Evolutionary conservation across 768 basidiomycete species (phyloP), one percentile per base, ranked within the genome.

Genomic region (Cystobasidium tubakii): DNA sequence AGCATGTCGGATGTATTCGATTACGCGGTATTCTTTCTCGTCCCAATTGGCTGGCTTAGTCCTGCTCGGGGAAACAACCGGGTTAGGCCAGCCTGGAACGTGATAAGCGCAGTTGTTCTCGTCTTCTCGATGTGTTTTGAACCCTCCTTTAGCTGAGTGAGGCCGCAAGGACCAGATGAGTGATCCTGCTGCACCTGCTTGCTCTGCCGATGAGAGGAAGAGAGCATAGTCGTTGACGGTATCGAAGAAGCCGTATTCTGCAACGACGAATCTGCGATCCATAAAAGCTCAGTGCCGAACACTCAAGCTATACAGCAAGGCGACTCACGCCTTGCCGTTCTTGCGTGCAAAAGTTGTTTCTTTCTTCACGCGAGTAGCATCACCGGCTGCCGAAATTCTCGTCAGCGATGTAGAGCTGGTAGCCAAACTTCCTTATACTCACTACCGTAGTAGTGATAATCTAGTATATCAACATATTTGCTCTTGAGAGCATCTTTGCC

Each of bases 91-190:
- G 25, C 66, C 70, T 7, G 70, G 70, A 36, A 74, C 73, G 50
- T 76, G 75, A 44, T 76, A 76, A 13, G 73, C 67, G 31, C 27
- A 74, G 31, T 67, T 70, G 69, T 34, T 39, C 31, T 74, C 54
- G 33, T 74, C 53, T 39, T 74, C 73, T 55, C 53, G 46, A 54
- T 74, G 73, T 6, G 73, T 66, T 34, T 79, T 78, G 79, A 77
- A 77, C 0, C 78, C 79, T 0, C 79, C 79, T 1, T 53, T 9
- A 3, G 71, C 55, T 1, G 78, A 75, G 3, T 77, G 76, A 0
- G 78, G 78, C 0, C 79, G 75, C 19, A 80, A 60, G 1, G 75
- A 75, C 79, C 79, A 80, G 1, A 77, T 73, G 44, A 80, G 66
- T 17, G 78, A 74, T 0, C 79, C 79, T 19, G 76, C 75, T 10